Evolutionary conservation across 441 rosid genomes (phyloP).

Genomic region (Syzygium malaccense): DNA sequence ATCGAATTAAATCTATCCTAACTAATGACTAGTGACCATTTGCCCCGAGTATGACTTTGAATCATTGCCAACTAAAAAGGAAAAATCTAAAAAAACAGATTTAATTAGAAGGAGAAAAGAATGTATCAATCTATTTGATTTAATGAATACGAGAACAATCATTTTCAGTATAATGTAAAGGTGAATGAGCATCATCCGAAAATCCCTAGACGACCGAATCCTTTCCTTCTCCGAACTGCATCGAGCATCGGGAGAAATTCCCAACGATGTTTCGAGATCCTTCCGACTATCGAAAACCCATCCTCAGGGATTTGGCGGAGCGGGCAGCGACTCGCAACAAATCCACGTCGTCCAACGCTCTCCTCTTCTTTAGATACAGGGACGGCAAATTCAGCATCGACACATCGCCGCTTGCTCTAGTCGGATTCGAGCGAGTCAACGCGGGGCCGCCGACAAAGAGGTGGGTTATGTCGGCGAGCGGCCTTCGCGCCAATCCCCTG

Average conservation of each 20-base stretch:
- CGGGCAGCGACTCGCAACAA: neutral
- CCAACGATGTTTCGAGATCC: neutral
- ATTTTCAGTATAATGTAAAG: neutral
- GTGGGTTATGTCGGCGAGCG: constrained; percentile 4
- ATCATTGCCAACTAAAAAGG: neutral
- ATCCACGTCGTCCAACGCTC: neutral
- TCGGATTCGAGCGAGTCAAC: neutral
- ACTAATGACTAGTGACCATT: neutral
- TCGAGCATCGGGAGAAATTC: neutral
- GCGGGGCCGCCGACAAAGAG: neutral
- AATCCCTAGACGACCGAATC: neutral
- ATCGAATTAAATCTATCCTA: neutral
- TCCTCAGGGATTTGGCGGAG: neutral
- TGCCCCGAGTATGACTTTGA: neutral
- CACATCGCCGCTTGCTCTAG: neutral
- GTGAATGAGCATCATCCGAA: neutral
- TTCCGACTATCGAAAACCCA: constrained; percentile 3
- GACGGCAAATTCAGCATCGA: neutral
- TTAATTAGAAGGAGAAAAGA: neutral
- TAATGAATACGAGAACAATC: neutral
- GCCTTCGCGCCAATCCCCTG: neutral
- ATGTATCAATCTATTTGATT: neutral
- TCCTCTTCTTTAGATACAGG: neutral
- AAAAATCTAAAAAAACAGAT: neutral
- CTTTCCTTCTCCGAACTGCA: neutral